Evolutionary conservation across 2,329 filamentous ascomycete species (phyloP).

Genomic region (Bertia moriformis): DNA sequence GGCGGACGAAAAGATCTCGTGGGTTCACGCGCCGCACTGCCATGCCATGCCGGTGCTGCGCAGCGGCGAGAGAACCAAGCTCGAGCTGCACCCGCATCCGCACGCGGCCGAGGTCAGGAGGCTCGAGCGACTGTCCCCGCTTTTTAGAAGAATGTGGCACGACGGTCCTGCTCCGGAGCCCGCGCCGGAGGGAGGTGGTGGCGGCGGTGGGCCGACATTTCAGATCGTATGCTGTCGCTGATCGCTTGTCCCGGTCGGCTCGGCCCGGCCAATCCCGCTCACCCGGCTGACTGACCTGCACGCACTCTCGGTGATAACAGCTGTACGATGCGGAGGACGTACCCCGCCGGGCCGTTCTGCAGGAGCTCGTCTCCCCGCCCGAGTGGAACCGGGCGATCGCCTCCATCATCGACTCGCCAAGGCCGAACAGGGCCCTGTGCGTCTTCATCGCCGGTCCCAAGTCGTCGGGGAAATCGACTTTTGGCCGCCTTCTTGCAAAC

Average conservation of each 20-base stretch:
- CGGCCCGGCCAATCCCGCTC: too few relatives aligned
- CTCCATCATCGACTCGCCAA: conserved; percentile 20
- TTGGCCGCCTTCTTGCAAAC: conserved; percentile 53
- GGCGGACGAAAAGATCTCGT: conserved; percentile 27
- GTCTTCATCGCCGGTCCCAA: conserved; percentile 57
- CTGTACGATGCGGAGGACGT: conserved; percentile 36
- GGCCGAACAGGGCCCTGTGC: conserved; percentile 18
- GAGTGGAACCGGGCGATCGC: conserved; percentile 48
- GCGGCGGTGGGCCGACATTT: conserved; percentile 20
- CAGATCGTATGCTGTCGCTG: conserved; percentile 28
- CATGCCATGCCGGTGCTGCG: conserved; percentile 56
- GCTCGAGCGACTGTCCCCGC: conserved; percentile 45
- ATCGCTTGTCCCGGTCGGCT: too few relatives aligned
- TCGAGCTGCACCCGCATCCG: conserved; percentile 42
- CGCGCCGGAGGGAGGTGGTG: conserved; percentile 8
- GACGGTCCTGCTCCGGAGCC: too few relatives aligned
- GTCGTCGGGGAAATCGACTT: conserved; percentile 63
- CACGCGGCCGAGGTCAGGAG: conserved; percentile 30
- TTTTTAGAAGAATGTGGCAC: conserved; percentile 56
- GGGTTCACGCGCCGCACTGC: conserved; percentile 53
- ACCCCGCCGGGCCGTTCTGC: conserved; percentile 31
- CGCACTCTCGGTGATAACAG: conserved; percentile 23
- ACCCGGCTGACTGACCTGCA: too few relatives aligned
- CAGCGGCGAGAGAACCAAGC: conserved; percentile 27
- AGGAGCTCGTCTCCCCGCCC: conserved; percentile 38